phyloP scores from a whole-genome alignment of 148 eudicot species.

The Rheum nobile region DNA sequence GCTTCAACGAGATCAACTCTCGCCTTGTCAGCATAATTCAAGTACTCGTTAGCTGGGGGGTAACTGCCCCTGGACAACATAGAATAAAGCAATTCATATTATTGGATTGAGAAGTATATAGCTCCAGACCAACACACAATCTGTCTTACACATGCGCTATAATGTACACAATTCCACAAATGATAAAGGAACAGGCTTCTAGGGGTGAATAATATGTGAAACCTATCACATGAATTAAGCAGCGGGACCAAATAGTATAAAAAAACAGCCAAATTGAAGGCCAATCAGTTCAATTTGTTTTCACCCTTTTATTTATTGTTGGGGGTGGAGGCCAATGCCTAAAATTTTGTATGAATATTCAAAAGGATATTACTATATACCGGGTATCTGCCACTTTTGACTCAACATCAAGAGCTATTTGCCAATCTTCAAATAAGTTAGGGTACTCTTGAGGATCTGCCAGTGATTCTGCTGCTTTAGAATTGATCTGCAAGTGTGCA shows the following conservation, averaged over 20 bases:
- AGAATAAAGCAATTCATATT: constrained; percentile 7
- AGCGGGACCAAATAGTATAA: neutral
- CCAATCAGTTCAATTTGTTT: neutral
- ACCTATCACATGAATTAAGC: neutral
- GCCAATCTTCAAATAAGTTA: constrained; percentile 93
- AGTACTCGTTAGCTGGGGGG: constrained; percentile 86
- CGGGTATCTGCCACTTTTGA: constrained; percentile 76
- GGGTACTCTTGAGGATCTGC: constrained; percentile 97
- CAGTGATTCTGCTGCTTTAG: constrained; percentile 92
- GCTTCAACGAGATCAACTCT: constrained; percentile 74
- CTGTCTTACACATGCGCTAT: neutral
- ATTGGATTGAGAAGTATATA: neutral
- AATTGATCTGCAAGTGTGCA: constrained; percentile 50
- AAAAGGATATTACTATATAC: constrained; percentile 20
- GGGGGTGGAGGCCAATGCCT: neutral
- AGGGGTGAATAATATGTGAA: neutral
- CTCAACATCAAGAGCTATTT: constrained; percentile 84
- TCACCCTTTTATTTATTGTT: neutral
- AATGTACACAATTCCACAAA: neutral
- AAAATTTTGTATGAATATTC: neutral
- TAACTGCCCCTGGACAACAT: constrained; percentile 42
- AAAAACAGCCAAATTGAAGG: neutral
- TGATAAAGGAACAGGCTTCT: neutral
- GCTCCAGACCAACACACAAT: neutral
- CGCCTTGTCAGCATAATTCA: constrained; percentile 56